Percentiles rank a stretch among this genome's conserved stretches.
These are phyloP conservation scores for Penicillium griseofulvum DNA, from an alignment of 2,329 filamentous ascomycete genomes.

Conservation along the genomic window DNA sequence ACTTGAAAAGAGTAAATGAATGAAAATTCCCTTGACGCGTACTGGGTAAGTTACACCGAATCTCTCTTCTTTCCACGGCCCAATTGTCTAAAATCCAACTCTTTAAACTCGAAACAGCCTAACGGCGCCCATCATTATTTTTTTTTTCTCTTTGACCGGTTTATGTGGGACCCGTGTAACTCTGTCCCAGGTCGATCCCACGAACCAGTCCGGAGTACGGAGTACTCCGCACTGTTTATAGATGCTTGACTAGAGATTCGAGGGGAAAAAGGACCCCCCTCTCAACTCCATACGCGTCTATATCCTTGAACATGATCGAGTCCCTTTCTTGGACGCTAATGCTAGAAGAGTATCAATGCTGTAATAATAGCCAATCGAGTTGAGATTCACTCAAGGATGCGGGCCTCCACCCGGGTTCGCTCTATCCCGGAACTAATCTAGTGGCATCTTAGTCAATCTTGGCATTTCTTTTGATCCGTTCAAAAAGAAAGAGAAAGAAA, in stretches of 20 bases:
- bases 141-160: background rate
- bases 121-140: constrained; percentile 30
- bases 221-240: background rate
- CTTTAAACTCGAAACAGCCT: constrained; percentile 43
- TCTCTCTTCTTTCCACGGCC: constrained; percentile 21
- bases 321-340: constrained; percentile 2
- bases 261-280: background rate
- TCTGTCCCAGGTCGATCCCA: constrained; percentile 12
- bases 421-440: constrained; percentile 15
- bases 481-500: background rate
- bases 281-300: background rate
- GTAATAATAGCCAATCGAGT: constrained; percentile 8
- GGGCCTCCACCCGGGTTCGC: constrained; percentile 20
- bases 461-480: constrained; percentile 1
- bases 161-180: constrained; percentile 17
- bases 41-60: constrained; percentile 16
- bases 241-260: background rate
- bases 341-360: background rate
- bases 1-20: background rate
- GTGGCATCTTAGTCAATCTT: constrained; percentile 12
- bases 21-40: background rate
- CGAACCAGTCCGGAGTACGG: constrained; percentile 2
- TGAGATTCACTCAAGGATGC: constrained; percentile 8
- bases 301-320: background rate
- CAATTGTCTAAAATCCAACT: constrained; percentile 13